Base-by-base conservation (phyloP, 2,329 filamentous ascomycete genomes). In the Bipolaris sorokiniana region DNA sequence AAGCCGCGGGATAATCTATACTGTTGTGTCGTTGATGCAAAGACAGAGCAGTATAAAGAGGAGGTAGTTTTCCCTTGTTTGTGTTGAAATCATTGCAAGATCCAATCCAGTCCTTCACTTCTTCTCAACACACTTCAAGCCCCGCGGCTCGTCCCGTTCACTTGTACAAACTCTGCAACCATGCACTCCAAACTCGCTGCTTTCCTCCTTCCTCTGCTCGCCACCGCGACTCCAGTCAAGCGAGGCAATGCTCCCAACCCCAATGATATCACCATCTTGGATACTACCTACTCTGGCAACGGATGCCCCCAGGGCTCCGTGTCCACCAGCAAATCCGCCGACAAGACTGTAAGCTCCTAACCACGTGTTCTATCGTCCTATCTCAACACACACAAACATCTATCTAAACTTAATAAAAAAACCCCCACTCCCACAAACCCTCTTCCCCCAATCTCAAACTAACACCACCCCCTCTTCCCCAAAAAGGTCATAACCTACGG, bases 281-380 rank as follows among this genome's bases (percentile, higher is more conserved):
- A 69, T 56, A 69, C 58, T 52, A 52, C 66, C 40, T 75, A 75
- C 64, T 72, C 69, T 23, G 72, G 72, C 31, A 75, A 71, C 47
- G 72, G 72, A 16, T 75, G 71, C 50, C 72, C 71, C 40, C 72
- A 75, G 53, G 72, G 71, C 36, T 69, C 70, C 41, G 71, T 75
- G 16, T 73, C 70, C 0, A 72, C 69, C 37, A 69, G 59, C 47
- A 70, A 65, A 23, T 73, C 72, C 2, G 56, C 62, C 7, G 72
- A 74, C 60, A 71, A 71, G 65, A 74, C 71, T 23, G 71, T 74
- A 58, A 65, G 68, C 23, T 62, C 23, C 0, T 38, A 26, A 31
- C 38, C 9, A 28, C 26, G 2, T 28, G 2, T 28, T 28, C 26
- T 10, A 10, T n/a, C n/a, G n/a, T n/a, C n/a, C n/a, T 5, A 28